Evolutionary conservation across 2,329 filamentous ascomycete species (phyloP), one percentile per base, ranked within the genome.

Genomic region (Clarireedia hainanense): DNA sequence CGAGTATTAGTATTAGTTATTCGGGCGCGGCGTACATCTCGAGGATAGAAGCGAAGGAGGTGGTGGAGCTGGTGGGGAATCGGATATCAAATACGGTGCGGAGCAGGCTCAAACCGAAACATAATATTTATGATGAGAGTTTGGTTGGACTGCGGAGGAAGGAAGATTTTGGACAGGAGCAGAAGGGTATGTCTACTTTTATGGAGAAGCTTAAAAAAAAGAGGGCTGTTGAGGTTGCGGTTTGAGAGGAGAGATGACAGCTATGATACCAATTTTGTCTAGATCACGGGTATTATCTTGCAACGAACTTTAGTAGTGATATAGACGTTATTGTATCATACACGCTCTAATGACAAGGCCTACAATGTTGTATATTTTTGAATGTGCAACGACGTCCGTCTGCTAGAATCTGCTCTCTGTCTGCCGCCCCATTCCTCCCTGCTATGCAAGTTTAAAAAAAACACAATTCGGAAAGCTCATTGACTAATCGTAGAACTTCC

Each of bases 401-500:
- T 5, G 17, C 39, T 49, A 49, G 15, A 49, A 49, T 34, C 30
- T 10, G 10, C 30, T 34, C 27, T 37, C n/a, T 30, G 48, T 43
- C 53, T 37, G 46, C 46, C 17, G n/a, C 26, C 47, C 5, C 37
- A 45, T 36, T 49, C 39, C 43, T 15, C 50, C 54, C 43, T 43
- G 17, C 36, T 42, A 40, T 40, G 23, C 37, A 36, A 46, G 48
- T 36, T 26, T 20, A 20, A 20, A 20, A 37, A 34, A 52, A 52
- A 42, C 14, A 47, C 42, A 56, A 42, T 48, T 17, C 53, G 47
- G 34, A 12, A 15, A 36, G 27, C 47, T 27, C 23, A 50, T 27
- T 23, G 47, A 56, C 76, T 85, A 99, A 71, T 97, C 91, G 69
- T 83, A 88, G 82, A 97, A 99, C 76, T 87, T 95, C 72, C 94